Percentiles rank a stretch among this genome's conserved stretches.
Evolutionary conservation across 2,329 filamentous ascomycete species (phyloP).

Genomic region (Fusarium abutilonis): DNA sequence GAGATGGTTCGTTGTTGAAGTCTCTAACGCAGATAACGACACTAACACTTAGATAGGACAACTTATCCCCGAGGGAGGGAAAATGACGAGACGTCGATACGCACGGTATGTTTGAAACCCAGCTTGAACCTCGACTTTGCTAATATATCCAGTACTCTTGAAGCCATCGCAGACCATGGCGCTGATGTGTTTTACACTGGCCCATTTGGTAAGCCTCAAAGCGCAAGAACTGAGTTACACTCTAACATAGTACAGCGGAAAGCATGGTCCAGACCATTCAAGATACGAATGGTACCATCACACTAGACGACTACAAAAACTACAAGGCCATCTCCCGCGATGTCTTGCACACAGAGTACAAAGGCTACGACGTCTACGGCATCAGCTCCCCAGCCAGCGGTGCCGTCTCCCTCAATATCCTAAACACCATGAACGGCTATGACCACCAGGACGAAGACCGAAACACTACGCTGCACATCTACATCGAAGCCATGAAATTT

Average conservation of each 20-base stretch:
- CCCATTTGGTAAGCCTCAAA: constrained; percentile 60
- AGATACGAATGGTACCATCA: constrained; percentile 82
- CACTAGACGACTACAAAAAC: constrained; percentile 76
- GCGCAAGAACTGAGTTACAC: neutral
- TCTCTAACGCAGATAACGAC: neutral
- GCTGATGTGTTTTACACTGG: constrained; percentile 79
- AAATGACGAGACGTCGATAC: constrained; percentile 82
- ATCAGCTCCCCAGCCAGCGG: constrained; percentile 82
- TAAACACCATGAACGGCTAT: constrained; percentile 88
- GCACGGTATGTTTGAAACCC: constrained; percentile 58
- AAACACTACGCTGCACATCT: constrained; percentile 80
- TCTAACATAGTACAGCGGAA: constrained; percentile 62
- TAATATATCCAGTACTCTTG: constrained; percentile 64
- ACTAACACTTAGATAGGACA: constrained; percentile 57
- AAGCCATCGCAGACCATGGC: constrained; percentile 78
- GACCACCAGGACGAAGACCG: constrained; percentile 60
- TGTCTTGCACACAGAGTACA: constrained; percentile 72
- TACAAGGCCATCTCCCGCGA: constrained; percentile 75
- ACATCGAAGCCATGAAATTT: constrained; percentile 90
- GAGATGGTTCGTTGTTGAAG: constrained; percentile 64
- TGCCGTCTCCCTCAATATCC: constrained; percentile 74
- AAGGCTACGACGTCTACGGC: constrained; percentile 75
- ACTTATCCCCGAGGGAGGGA: constrained; percentile 76
- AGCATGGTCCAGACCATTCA: constrained; percentile 77
- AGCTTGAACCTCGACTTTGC: neutral